Percentiles rank a stretch among this genome's conserved stretches.
Evolutionary conservation across 345 rosid genomes (phyloP).

Genomic region (Angophora floribunda): DNA sequence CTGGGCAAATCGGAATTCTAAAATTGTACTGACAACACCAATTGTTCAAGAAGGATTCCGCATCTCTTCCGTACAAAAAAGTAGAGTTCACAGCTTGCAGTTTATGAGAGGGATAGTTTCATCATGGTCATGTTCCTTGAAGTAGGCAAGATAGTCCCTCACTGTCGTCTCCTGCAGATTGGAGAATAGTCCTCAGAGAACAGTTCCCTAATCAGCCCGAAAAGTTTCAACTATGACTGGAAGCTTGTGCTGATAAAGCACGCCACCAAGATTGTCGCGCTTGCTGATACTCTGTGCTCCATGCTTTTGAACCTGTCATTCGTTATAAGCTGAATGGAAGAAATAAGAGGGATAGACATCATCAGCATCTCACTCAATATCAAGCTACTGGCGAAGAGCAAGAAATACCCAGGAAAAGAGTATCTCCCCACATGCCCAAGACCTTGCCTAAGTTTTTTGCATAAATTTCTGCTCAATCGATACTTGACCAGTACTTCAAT

Average conservation of each 20-base stretch:
- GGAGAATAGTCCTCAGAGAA: conserved; percentile 26
- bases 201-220: conserved; percentile 25
- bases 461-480: too few species aligned
- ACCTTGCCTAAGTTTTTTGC: too few species aligned
- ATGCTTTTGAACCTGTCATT: conserved; percentile 15
- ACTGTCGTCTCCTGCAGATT: conserved; percentile 10
- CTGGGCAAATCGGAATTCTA: not conserved
- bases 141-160: not conserved
- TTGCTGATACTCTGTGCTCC: conserved; percentile 18
- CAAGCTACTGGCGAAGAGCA: not conserved
- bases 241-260: conserved; percentile 11
- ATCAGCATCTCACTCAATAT: not conserved
- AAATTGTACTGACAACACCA: not conserved
- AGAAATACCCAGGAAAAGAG: not conserved
- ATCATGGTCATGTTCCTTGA: conserved; percentile 1
- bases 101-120: conserved; percentile 1
- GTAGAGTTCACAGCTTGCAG: conserved; percentile 4
- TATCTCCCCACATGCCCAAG: too few species aligned
- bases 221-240: not conserved
- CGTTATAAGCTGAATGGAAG: conserved; percentile 13
- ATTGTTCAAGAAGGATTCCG: not conserved
- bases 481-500: not conserved
- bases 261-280: conserved; percentile 26
- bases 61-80: not conserved
- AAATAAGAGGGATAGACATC: not conserved